Conservation (phyloP, 495 filamentous ascomycete genomes). For the Podospora pseudoanserina region DNA sequence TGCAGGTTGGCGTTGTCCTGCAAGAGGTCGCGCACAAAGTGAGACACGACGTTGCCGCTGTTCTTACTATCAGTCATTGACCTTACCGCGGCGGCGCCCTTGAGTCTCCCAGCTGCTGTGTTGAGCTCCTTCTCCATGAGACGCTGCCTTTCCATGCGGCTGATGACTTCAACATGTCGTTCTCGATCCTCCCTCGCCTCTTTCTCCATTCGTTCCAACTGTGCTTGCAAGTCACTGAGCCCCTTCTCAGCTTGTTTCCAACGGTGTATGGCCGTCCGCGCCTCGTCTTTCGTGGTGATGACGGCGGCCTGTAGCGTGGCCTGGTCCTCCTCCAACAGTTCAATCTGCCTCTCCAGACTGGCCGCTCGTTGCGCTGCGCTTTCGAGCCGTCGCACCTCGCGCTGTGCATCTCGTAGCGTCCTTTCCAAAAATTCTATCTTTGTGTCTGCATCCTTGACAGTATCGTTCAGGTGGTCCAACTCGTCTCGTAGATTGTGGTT, state of each 20-base stretch:
- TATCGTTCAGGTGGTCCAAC: constrained; percentile 74
- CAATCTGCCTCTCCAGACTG: constrained; percentile 72
- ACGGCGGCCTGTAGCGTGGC: constrained; percentile 62
- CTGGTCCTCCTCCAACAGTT: constrained; percentile 76
- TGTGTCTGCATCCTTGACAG: constrained; percentile 69
- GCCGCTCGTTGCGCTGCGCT: constrained; percentile 68
- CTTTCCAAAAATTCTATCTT: constrained; percentile 67
- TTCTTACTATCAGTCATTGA: constrained; percentile 51
- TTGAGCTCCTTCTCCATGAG: constrained; percentile 72
- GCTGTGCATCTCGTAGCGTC: constrained; percentile 68
- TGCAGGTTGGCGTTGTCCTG: constrained; percentile 94
- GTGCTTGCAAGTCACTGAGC: constrained; percentile 70
- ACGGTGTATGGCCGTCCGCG: constrained; percentile 68
- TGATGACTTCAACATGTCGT: constrained; percentile 73
- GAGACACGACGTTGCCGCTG: constrained; percentile 65
- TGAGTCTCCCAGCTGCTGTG: constrained; percentile 69
- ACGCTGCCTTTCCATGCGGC: constrained; percentile 74
- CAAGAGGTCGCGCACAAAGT: constrained; percentile 92
- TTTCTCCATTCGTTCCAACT: constrained; percentile 83
- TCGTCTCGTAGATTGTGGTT: constrained; percentile 75
- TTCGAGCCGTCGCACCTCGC: constrained; percentile 70
- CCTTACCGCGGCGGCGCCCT: constrained; percentile 68
- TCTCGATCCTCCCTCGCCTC: constrained; percentile 81
- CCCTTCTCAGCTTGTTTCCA: constrained; percentile 80
- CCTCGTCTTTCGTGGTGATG: constrained; percentile 61